Evolutionary conservation across 768 basidiomycete genomes (phyloP).

Genomic region (Xanthoconium stramineum): DNA sequence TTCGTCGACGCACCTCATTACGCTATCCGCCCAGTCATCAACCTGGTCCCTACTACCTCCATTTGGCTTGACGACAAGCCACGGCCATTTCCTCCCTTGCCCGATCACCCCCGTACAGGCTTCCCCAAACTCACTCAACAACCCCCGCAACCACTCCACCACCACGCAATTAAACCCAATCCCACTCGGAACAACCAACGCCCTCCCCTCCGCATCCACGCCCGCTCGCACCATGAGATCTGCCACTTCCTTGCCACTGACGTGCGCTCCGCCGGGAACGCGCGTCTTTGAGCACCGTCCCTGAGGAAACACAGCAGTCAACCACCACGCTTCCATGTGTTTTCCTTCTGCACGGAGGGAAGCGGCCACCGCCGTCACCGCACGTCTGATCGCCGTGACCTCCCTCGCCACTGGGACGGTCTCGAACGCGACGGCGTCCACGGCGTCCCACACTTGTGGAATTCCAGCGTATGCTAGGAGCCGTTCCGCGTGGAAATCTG

Average conservation of each 20-base stretch:
- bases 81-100: constrained; percentile 34
- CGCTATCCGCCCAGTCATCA: constrained; percentile 35
- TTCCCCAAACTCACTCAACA: constrained; percentile 38
- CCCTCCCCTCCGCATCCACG: constrained; percentile 6
- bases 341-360: constrained; percentile 19
- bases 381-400: constrained; percentile 58
- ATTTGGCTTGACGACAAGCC: constrained; percentile 71
- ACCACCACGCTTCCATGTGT: constrained; percentile 68
- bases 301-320: constrained; percentile 59
- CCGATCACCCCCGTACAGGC: constrained; percentile 14
- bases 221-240: constrained; percentile 34
- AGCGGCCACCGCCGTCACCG: constrained; percentile 43
- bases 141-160: constrained; percentile 38
- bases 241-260: constrained; percentile 42
- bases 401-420: constrained; percentile 70
- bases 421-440: constrained; percentile 75
- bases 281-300: constrained; percentile 45
- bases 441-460: constrained; percentile 45
- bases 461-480: constrained; percentile 52
- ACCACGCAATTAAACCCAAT: constrained; percentile 77
- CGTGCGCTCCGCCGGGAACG: constrained; percentile 18
- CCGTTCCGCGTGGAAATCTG: constrained; percentile 61
- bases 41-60: constrained; percentile 37
- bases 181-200: constrained; percentile 41
- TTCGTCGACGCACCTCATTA: constrained; percentile 26